Evolutionary conservation across 2,329 filamentous ascomycete genomes (phyloP), one percentile per base, ranked within the genome.

Genomic region (Trichocomaceae sp.): DNA sequence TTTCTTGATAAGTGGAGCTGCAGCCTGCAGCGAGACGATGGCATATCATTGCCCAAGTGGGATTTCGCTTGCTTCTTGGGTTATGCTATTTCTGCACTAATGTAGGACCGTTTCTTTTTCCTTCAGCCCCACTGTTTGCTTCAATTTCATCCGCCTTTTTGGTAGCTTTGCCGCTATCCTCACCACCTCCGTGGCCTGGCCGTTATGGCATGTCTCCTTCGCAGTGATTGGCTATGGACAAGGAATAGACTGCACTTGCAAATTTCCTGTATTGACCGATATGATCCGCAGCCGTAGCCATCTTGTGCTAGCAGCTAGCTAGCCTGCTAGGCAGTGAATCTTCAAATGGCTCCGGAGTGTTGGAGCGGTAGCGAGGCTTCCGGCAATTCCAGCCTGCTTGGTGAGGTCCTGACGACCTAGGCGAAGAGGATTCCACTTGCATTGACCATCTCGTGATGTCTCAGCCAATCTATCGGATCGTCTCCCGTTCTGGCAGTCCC

Each of bases 101-200:
- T 45, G 50, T 45, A 52, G 44, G 44, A 39, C 22, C 33, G 50
- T 53, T 53, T 53, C 50, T 53, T 53, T 53, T 53, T 53, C 33
- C 42, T 26, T 41, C 37, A 39, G 42, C 44, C 41, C 31, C 42
- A 53, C 50, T 41, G 17, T 39, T 39, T 39, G 15, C 31, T 52
- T 23, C 48, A 50, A 37, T 20, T 45, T 26, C 37, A 46, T 52
- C 17, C 31, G 41, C 50, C 15, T 46, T 13, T 52, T 33, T 52
- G 41, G 42, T 42, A 33, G 13, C 50, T 26, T 33, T 46, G 26
- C 31, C 42, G 50, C 39, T 29, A 39, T 52, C 29, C 5, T 15
- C 47, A 15, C 29, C 45, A 52, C 9, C 50, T 47, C 19, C 20
- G 17, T 26, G 10, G 39, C 12, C 37, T 22, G 26, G 41, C 39